phyloP scores from a whole-genome alignment of 2,329 filamentous ascomycete genomes.

The Aspergillaceae sp. region DNA sequence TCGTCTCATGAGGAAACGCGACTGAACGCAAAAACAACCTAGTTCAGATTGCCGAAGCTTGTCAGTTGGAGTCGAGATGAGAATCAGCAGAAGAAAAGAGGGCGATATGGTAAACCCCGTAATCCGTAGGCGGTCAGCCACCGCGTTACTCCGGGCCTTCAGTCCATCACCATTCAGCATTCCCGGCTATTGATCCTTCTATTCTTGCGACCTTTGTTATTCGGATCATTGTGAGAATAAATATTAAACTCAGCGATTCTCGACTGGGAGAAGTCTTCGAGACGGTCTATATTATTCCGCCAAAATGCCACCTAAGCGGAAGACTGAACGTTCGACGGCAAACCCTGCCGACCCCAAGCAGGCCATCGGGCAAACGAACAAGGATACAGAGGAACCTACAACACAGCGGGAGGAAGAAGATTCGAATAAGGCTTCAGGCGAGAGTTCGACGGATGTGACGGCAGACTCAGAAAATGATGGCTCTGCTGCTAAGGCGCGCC shows the following conservation, averaged over 20 bases:
- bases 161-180: not conserved
- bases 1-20: too few species aligned
- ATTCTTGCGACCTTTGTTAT: too few species aligned
- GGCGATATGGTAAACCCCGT: too few species aligned
- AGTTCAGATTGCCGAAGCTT: too few species aligned
- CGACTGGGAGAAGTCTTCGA: too few species aligned
- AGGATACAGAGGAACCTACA: constrained; percentile 6
- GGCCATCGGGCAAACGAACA: constrained; percentile 2
- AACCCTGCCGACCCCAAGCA: constrained; percentile 10
- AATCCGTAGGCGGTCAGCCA: too few species aligned
- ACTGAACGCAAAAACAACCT: too few species aligned
- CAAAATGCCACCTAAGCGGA: constrained; percentile 9
- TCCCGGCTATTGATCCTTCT: constrained; percentile 2
- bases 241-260: too few species aligned
- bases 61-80: too few species aligned
- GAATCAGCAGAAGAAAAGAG: too few species aligned
- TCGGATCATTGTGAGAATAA: too few species aligned
- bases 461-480: constrained; percentile 14
- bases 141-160: too few species aligned
- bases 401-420: constrained; percentile 5
- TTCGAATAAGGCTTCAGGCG: constrained; percentile 3
- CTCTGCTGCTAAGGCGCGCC: constrained; percentile 36
- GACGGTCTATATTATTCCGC: not conserved
- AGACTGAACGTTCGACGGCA: constrained; percentile 3
- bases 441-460: not conserved